Percentiles rank a stretch among this genome's conserved stretches.
These are phyloP conservation scores for Zygotorulaspora florentina DNA, from an alignment of 805 yeast genomes.

Conservation along the genomic window DNA sequence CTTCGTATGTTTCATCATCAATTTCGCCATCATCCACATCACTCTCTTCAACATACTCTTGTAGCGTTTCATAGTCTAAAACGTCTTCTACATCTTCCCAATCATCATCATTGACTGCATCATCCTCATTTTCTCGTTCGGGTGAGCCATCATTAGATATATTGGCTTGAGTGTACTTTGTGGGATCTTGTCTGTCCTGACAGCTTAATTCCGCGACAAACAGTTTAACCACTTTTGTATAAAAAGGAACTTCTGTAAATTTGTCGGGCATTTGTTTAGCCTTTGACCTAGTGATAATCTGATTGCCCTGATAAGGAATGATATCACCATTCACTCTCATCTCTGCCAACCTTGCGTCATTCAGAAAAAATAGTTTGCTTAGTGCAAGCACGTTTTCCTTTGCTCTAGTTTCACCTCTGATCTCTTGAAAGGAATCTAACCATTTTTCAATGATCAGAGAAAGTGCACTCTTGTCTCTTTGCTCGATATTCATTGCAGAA, in stretches of 20 bases:
- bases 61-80: conserved; percentile 58
- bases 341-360: conserved; percentile 47
- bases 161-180: conserved; percentile 20
- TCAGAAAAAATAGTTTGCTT: conserved; percentile 57
- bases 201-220: conserved; percentile 64
- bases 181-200: conserved; percentile 51
- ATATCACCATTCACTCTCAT: conserved; percentile 75
- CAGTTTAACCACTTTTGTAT: conserved; percentile 67
- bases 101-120: conserved; percentile 43
- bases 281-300: conserved; percentile 85
- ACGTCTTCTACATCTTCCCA: conserved; percentile 81
- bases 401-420: conserved; percentile 74
- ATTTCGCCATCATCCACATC: conserved; percentile 32
- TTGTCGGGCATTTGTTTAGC: conserved; percentile 59
- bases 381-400: conserved; percentile 65
- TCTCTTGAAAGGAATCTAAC: conserved; percentile 75
- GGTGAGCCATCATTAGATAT: conserved; percentile 28
- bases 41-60: conserved; percentile 45
- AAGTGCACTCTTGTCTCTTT: conserved; percentile 42
- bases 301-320: conserved; percentile 51
- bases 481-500: conserved; percentile 35
- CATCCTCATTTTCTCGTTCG: conserved; percentile 28
- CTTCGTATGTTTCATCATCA: conserved; percentile 16
- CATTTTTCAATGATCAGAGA: conserved; percentile 66
- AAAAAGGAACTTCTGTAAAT: conserved; percentile 63